Evolutionary conservation across 1,284 basidiomycete genomes (phyloP), one percentile per base, ranked within the genome.

Genomic region (Mycena sp.): DNA sequence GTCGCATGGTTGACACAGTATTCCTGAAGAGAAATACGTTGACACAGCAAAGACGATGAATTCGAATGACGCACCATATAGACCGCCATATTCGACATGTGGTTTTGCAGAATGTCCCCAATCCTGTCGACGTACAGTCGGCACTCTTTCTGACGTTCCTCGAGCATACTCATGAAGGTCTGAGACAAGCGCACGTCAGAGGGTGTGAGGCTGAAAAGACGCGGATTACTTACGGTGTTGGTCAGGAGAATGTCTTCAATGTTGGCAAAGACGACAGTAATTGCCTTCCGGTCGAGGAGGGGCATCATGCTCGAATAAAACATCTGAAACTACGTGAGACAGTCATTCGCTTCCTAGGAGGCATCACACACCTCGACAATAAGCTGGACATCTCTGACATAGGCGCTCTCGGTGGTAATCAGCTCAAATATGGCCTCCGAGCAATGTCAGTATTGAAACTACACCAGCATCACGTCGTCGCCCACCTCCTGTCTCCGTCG

Each of bases 1-100:
- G 85, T 89, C 17, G 81, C 82, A 77, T 98, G 96, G 70, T 98
- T 97, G 63, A 95, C 87, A 70, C 96, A 99, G 74, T 98, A 98
- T 48, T 91, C 90, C 89, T 96, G 70, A n/a, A 28, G 35, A 58
- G n/a, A 41, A 45, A 51, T 35, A 19, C 41, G 17, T 29, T 10
- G 11, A 58, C 43, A 74, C 65, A 61, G 26, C 26, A 14, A 35
- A 35, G 32, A 35, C 32, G 32, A 35, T 35, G 25, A 48, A 55
- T 37, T 16, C 38, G 50, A 40, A 44, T 23, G 32, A 74, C 84
- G 32, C 66, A 91, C 93, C 83, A 89, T 86, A 72, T 97, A 97
- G 16, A 92, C 86, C 23, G 61, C 58, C 87, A 98, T 92, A 63
- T 88, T 87, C 0, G 85, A 80, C 77, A 97, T 88, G 72, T 95